phyloP scores from a whole-genome alignment of 2,329 filamentous ascomycete genomes.

The Penicillium sp. region DNA sequence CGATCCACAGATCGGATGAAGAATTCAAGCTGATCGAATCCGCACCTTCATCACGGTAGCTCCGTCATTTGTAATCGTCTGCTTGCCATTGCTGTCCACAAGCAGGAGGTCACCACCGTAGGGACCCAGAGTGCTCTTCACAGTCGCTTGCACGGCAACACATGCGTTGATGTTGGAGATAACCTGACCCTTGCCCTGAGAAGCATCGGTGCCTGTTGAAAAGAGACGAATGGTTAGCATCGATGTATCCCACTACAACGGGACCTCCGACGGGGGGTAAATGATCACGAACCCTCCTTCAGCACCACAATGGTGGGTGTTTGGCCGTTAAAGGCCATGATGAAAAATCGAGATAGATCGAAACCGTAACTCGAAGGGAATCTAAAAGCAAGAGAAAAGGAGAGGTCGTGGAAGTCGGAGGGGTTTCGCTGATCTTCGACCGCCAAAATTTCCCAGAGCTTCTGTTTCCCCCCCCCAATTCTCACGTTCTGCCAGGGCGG shows the following conservation, averaged over 20 bases:
- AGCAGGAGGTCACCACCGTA: constrained; percentile 96
- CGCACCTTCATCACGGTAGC: constrained; percentile 97
- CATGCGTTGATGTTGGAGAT: constrained; percentile 99
- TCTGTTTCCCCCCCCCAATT: constrained; percentile 32
- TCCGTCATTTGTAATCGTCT: constrained; percentile 99
- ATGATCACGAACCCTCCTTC: constrained; percentile 75
- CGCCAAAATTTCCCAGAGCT: constrained; percentile 47
- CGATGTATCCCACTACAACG: constrained; percentile 20
- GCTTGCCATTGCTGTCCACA: constrained; percentile 90
- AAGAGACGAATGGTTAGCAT: constrained; percentile 28
- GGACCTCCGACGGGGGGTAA: constrained; percentile 24
- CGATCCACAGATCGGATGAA: not conserved
- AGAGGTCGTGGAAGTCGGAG: constrained; percentile 31
- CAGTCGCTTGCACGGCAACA: constrained; percentile 89
- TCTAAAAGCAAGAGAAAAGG: constrained; percentile 22
- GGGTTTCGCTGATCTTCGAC: constrained; percentile 33
- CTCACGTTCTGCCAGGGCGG: constrained; percentile 33
- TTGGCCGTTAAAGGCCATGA: constrained; percentile 95
- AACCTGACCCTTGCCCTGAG: constrained; percentile 94
- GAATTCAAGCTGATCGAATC: not conserved
- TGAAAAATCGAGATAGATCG: constrained; percentile 32
- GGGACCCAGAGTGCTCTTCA: constrained; percentile 92
- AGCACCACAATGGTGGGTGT: constrained; percentile 97
- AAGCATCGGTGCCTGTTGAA: constrained; percentile 83
- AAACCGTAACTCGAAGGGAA: constrained; percentile 17